A percentile compares a stretch with the other conserved stretches of the same genome.
Evolutionary conservation across 1,139 yeast genomes (phyloP).

Genomic region (Candida neerlandica): DNA sequence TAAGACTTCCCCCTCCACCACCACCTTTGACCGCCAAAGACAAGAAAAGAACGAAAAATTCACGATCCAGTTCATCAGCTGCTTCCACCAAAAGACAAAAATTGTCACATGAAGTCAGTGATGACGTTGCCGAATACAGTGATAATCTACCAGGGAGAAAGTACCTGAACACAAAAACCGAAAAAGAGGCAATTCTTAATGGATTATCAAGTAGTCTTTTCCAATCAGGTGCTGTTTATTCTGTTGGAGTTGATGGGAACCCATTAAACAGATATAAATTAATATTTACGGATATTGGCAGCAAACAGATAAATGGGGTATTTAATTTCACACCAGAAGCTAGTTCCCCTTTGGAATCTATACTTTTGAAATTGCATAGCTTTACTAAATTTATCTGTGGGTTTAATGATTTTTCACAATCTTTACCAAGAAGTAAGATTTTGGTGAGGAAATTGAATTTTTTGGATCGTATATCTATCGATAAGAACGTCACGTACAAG

Average conservation of each 20-base stretch:
- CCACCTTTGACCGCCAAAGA: slow-evolving; percentile 5
- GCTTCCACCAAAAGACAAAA: slow-evolving; percentile 13
- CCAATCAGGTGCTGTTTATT: slow-evolving; percentile 17
- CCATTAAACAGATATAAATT: slow-evolving; percentile 11
- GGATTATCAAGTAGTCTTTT: slow-evolving; percentile 21
- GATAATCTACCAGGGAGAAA: neutral
- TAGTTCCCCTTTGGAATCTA: slow-evolving; percentile 10
- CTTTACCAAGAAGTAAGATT: slow-evolving; percentile 14
- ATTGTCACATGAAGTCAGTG: slow-evolving; percentile 2
- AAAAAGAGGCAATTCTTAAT: slow-evolving; percentile 25
- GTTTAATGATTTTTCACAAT: slow-evolving; percentile 11
- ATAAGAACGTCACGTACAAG: slow-evolving; percentile 11
- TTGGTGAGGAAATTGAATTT: slow-evolving; percentile 18
- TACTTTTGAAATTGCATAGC: slow-evolving; percentile 17
- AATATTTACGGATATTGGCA: slow-evolving; percentile 13
- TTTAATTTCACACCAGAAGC: slow-evolving; percentile 10
- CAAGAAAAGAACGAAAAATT: slow-evolving; percentile 5
- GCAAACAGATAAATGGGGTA: slow-evolving; percentile 11
- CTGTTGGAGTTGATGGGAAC: slow-evolving; percentile 4
- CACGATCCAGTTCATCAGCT: neutral
- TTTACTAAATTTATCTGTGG: slow-evolving; percentile 20
- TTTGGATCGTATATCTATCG: slow-evolving; percentile 17
- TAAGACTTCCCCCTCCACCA: slow-evolving; percentile 8
- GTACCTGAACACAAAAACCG: slow-evolving; percentile 9
- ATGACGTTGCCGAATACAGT: neutral